phyloP scores from a whole-genome alignment of 805 yeast species.

The Candida mattraensis region DNA sequence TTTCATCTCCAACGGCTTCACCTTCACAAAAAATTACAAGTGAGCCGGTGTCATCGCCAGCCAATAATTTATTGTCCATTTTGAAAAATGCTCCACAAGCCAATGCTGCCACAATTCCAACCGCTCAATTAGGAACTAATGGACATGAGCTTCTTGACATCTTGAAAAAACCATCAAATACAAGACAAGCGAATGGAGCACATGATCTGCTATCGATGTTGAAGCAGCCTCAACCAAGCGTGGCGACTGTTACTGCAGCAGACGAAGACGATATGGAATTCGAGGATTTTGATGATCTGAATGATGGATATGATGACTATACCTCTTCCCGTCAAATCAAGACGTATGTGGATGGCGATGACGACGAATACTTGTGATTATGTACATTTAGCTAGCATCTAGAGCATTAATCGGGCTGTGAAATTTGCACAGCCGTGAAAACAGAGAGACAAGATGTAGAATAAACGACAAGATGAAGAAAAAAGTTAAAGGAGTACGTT shows the following conservation, averaged over 20 bases:
- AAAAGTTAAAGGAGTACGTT: too few relatives aligned
- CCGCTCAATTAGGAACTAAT: conserved; percentile 1
- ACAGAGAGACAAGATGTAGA: too few relatives aligned
- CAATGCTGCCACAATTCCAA: background rate
- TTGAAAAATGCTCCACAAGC: conserved; percentile 1
- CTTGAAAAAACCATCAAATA: conserved; percentile 1
- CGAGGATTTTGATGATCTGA: conserved; percentile 26
- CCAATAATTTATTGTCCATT: conserved; percentile 6
- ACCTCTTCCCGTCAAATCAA: conserved; percentile 22
- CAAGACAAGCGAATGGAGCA: conserved; percentile 1
- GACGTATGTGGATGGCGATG: conserved; percentile 20
- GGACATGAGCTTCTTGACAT: conserved; percentile 3
- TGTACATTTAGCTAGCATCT: too few relatives aligned
- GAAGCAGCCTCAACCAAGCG: too few relatives aligned
- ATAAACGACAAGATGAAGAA: too few relatives aligned
- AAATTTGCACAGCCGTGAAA: conserved; percentile 11
- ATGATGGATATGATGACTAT: conserved; percentile 21
- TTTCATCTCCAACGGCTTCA: conserved; percentile 1
- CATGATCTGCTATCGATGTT: background rate
- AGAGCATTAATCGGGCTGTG: too few relatives aligned
- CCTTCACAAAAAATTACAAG: background rate
- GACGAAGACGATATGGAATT: conserved; percentile 19
- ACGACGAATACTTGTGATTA: conserved; percentile 15
- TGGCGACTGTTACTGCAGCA: too few relatives aligned
- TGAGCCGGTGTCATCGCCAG: conserved; percentile 3